Evolutionary conservation across 192 early-diverging fungal species (phyloP).

Genomic region (Umbelopsis vinacea): DNA sequence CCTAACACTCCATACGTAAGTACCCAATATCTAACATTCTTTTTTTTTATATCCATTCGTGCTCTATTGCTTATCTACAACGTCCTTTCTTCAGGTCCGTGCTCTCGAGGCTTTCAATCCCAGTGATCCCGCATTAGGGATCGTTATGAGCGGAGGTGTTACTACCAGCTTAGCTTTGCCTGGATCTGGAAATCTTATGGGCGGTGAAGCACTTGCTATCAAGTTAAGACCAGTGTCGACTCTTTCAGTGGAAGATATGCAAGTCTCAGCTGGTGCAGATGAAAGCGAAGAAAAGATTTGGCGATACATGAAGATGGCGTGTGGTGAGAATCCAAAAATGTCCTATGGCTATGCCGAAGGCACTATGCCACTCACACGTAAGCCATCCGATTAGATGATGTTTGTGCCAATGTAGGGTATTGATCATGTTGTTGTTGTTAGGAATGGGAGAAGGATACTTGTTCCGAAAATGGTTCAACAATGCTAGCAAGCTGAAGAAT

Average conservation of each 20-base stretch:
- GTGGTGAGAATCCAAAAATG: slow-evolving; percentile 68
- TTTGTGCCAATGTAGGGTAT: too few relatives aligned
- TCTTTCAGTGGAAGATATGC: slow-evolving; percentile 59
- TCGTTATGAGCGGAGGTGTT: slow-evolving; percentile 61
- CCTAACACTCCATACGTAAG: slow-evolving; percentile 52
- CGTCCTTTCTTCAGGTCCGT: slow-evolving; percentile 34
- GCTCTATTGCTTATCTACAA: not conserved
- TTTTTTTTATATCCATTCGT: not conserved
- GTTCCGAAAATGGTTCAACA: slow-evolving; percentile 48
- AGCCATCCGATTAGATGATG: slow-evolving; percentile 1
- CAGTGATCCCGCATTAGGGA: slow-evolving; percentile 49
- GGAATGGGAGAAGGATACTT: slow-evolving; percentile 45
- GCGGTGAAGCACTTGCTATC: slow-evolving; percentile 62
- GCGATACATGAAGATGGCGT: slow-evolving; percentile 75
- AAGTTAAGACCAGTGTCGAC: slow-evolving; percentile 48
- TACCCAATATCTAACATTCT: not conserved
- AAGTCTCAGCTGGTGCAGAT: slow-evolving; percentile 50
- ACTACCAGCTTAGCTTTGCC: slow-evolving; percentile 67
- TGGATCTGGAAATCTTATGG: slow-evolving; percentile 68
- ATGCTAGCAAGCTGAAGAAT: slow-evolving; percentile 42
- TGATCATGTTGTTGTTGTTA: not conserved
- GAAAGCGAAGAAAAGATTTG: slow-evolving; percentile 38
- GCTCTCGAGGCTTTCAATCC: slow-evolving; percentile 61
- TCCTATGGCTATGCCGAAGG: slow-evolving; percentile 38
- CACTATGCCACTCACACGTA: slow-evolving; percentile 45